Evolutionary conservation across 441 rosid genomes (phyloP), one percentile per base, ranked within the genome.

Genomic region (Populus hybrid): DNA sequence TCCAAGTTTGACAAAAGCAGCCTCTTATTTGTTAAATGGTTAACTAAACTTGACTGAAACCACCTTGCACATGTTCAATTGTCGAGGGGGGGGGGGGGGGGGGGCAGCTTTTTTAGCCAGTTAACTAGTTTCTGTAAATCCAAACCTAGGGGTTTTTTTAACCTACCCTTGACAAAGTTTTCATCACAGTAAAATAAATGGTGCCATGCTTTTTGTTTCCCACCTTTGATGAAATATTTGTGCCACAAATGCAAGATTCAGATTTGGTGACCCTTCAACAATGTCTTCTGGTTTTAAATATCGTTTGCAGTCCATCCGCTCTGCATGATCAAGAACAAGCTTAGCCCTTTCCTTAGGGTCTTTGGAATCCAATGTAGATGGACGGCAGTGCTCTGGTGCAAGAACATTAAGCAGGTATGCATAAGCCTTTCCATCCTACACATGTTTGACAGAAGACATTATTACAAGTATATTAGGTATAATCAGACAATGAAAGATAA

Each of bases 361-460:
- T 78, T 82, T 85, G 69, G 87, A 81, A 24, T 90, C 92, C 83
- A 95, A 87, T 74, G 91, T 88, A 68, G 87, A 50, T 26, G 84
- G 88, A 80, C 82, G 83, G 81, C 97, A 90, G 72, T 83, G 86
- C 81, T 97, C 99, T 67, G 97, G 99, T 68, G 99, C 97, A 82
- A 95, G 98, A 77, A 97, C 93, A 88, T 88, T 95, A 76, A 97
- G 95, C 83, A 97, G 88, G 79, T 92, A 89, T 61, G 98, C 94
- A 90, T 95, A 97, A 74, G 99, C 99, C 92, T 90, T 96, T 40
- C 95, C 99, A 59, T 95, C 99, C 99, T 97, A 83, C 81, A 84
- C 77, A 68, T 50, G 46, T 40, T 40, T 3, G 12, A 84, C 75
- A 69, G 79, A 42, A 76, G 59, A 77, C 30, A 69, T 80, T 30